A percentile compares a stretch with the other conserved stretches of the same genome.
Conservation (phyloP, 2,329 filamentous ascomycete species). For the Diaporthe sp. region DNA sequence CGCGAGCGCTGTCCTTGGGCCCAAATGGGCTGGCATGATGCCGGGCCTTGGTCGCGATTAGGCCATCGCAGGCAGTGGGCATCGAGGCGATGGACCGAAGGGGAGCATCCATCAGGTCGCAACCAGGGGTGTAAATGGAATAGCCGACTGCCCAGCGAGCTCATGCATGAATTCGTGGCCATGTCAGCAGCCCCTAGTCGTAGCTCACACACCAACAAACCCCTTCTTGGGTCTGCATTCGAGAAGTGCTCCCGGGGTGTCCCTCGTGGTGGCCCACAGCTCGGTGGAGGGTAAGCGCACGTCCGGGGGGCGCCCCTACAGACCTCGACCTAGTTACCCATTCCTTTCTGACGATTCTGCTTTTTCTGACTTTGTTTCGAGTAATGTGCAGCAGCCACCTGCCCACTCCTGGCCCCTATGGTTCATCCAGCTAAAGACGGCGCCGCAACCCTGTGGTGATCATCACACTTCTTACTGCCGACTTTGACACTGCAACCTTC, state of each 20-base stretch:
- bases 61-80: conserved; percentile 14
- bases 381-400: conserved; percentile 36
- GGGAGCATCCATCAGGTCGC: conserved; percentile 29
- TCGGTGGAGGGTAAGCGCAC: conserved; percentile 34
- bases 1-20: conserved; percentile 13
- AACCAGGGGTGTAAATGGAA: conserved; percentile 33
- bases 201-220: conserved; percentile 53
- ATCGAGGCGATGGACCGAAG: conserved; percentile 26
- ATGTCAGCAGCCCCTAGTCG: conserved; percentile 54
- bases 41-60: conserved; percentile 22
- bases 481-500: conserved; percentile 26
- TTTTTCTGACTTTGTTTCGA: conserved; percentile 41
- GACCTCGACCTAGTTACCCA: conserved; percentile 33
- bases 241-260: conserved; percentile 32
- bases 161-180: conserved; percentile 63
- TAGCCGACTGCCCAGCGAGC: conserved; percentile 45
- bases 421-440: conserved; percentile 39
- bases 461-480: conserved; percentile 37
- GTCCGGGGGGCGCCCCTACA: conserved; percentile 37
- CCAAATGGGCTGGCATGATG: conserved; percentile 14
- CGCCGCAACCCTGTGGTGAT: conserved; percentile 38
- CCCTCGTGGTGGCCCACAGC: conserved; percentile 35
- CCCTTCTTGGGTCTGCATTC: conserved; percentile 42
- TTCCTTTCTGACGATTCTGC: conserved; percentile 35
- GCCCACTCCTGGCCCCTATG: conserved; percentile 34